phyloP scores from a whole-genome alignment of 1,139 yeast genomes.

The Hyphopichia pseudoburtonii region DNA sequence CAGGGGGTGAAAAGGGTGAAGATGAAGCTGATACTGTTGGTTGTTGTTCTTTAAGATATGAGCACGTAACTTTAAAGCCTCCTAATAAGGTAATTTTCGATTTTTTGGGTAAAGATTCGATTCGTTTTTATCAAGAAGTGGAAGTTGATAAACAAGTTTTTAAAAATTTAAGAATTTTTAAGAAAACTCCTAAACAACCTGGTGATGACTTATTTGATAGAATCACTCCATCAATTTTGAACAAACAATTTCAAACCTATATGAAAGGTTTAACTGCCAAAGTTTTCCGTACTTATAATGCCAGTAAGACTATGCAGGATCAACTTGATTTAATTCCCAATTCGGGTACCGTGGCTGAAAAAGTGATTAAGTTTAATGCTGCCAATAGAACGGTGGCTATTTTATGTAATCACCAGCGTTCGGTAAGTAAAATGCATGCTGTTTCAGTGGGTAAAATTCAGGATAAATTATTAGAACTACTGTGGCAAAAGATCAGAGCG shows the following conservation, averaged over 20 bases:
- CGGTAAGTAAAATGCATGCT: slow-evolving; percentile 84
- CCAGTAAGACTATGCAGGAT: slow-evolving; percentile 95
- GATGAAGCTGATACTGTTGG: slow-evolving; percentile 99
- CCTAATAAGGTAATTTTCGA: slow-evolving; percentile 90
- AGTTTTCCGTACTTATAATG: slow-evolving; percentile 96
- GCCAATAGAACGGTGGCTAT: slow-evolving; percentile 96
- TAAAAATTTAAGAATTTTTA: slow-evolving; percentile 82
- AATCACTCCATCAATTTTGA: slow-evolving; percentile 76
- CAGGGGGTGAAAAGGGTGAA: slow-evolving; percentile 96
- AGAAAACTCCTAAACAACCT: slow-evolving; percentile 81
- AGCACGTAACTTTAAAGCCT: slow-evolving; percentile 82
- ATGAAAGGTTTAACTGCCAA: slow-evolving; percentile 95
- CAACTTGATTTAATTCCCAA: slow-evolving; percentile 80
- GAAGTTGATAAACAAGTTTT: slow-evolving; percentile 88
- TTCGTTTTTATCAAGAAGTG: slow-evolving; percentile 88
- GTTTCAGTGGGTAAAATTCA: slow-evolving; percentile 74
- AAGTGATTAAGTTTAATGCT: slow-evolving; percentile 84
- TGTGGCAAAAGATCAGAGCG: slow-evolving; percentile 78
- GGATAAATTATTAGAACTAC: slow-evolving; percentile 73
- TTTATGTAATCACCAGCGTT: slow-evolving; percentile 94
- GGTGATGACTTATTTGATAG: slow-evolving; percentile 94
- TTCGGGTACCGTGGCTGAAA: slow-evolving; percentile 85
- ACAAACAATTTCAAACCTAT: slow-evolving; percentile 83
- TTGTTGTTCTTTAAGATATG: slow-evolving; percentile 89
- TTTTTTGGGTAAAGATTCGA: slow-evolving; percentile 94